Base-by-base conservation (phyloP, 148 eudicot species). In the Hydrangea macrophylla region DNA sequence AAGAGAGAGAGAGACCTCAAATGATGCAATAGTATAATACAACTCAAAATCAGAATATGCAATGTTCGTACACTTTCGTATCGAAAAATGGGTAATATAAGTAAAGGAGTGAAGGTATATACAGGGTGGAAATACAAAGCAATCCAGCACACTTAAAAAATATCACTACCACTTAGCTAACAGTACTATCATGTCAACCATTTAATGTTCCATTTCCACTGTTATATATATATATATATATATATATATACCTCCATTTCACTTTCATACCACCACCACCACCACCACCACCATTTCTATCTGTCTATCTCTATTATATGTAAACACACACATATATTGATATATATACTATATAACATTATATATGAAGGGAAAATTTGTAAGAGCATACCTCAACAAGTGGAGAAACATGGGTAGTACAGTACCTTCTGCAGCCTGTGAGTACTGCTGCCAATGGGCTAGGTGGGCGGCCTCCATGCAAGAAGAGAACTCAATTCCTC, bases 21-120 rank as follows among this genome's bases (percentile, higher is more conserved):
- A 11, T 42, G 48, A 42, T 42, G 15, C 15, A 11, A 11, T 11
- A 11, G 17, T 42, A 42, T 5, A 42, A 0, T 10, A 0, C 11
- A 11, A 42, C 17, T 11, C 8, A 35, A 23, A 1, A 56, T 2
- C 51, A 64, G 10, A 36, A 9, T 10, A 23, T n/a, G 51, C 37
- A 50, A 36, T 54, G 58, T 70, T 70, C 79, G 79, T 76, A 76
- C 79, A 51, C 28, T 48, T 70, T 70, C 79, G 57, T 60, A 70
- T 51, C 20, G 36, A 32, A n/a, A 75, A 55, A 12, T 35, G 37
- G n/a, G 25, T 24, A 69, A 18, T 1, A 15, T 7, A 42, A 32
- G 20, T 28, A 25, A 44, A 33, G 11, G 10, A 55, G 5, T 25
- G 42, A 56, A 57, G 6, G 33, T 12, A n/a, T n/a, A n/a, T 62